Conservation (phyloP, 148 eudicot species). For the Camellia granthamiana region DNA sequence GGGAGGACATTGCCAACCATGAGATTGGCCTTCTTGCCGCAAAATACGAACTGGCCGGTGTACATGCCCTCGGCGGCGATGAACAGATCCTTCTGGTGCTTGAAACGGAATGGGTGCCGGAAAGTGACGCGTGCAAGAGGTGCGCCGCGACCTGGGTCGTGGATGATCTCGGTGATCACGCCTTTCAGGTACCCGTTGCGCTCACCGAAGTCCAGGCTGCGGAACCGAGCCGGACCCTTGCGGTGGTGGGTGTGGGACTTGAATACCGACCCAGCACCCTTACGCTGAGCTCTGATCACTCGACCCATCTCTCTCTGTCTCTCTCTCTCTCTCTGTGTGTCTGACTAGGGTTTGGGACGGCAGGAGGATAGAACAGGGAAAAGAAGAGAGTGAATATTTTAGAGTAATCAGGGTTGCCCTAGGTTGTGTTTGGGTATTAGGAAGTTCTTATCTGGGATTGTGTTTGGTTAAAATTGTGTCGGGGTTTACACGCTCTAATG, state of each 20-base stretch:
- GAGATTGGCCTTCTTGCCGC: conserved; percentile 42
- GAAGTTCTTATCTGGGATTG: not conserved
- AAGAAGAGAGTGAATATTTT: not conserved
- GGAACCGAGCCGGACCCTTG: conserved; percentile 50
- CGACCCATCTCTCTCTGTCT: conserved; percentile 38
- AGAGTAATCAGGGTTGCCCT: not conserved
- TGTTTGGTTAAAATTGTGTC: not conserved
- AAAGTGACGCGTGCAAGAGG: conserved; percentile 48
- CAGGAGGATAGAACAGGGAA: not conserved
- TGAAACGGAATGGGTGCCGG: conserved; percentile 49
- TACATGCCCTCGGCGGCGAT: conserved; percentile 47
- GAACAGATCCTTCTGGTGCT: conserved; percentile 51
- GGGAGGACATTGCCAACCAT: conserved; percentile 45
- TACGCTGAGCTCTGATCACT: conserved; percentile 54
- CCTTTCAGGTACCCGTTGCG: conserved; percentile 52
- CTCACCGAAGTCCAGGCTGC: conserved; percentile 52
- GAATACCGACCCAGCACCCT: conserved; percentile 53
- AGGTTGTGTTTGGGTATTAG: not conserved
- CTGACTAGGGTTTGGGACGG: not conserved
- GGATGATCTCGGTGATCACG: conserved; percentile 46
- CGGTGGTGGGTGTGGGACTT: conserved; percentile 60
- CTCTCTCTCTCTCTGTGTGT: not conserved
- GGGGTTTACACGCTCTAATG: not conserved
- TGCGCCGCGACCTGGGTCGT: conserved; percentile 57
- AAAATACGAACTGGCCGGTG: conserved; percentile 42